Base-by-base conservation (phyloP, 1,284 basidiomycete genomes). In the Pseudomicrostroma phylloplanum region DNA sequence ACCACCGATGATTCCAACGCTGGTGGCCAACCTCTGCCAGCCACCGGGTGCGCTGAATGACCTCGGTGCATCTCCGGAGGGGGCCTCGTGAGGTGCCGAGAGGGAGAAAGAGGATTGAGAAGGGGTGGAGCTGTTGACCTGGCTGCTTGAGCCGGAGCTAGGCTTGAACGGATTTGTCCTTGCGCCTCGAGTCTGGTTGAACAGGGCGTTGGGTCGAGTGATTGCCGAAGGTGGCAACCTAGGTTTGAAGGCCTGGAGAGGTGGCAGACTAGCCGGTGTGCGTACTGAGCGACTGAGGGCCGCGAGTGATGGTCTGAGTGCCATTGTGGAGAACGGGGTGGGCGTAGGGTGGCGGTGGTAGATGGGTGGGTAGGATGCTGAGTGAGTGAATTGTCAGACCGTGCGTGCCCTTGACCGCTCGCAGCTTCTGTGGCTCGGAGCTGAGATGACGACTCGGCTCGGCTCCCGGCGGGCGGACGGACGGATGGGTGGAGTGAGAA, bases 1-100 rank as follows among this genome's bases (percentile, higher is more conserved):
- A 25, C 68, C 77, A 17, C 66, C 77, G 26, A 78, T 69, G 64
- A 78, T 64, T 15, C 77, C 77, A n/a, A 74, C 54, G 42, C 67
- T 72, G 51, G 66, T 69, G 21, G 76, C 62, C 9, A 71, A 69
- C 13, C 71, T 64, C 11, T 67, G 62, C 76, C 74, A 77, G 58
- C 74, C 76, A 53, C 74, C 73, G 21, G 61, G 59, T 46, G 58
- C 53, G 23, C 49, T 60, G 62, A 74, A 56, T 63, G 67, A 69
- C 26, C 67, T 70, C 30, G 72, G 72, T 7, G 67, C 72, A 43
- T 65, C 66, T 2, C 66, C 64, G 1, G 66, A 62, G 39, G 70
- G 68, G 13, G 72, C 72, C 51, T 60, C 58, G 60, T 74, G 72
- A 11, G 72, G 72, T 7, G 25, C 19, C 4, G 51, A 17, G 51